These are phyloP conservation scores for Cylindrotheca fusiformis DNA, from an alignment of 108 stramenopile species.

Conservation along the genomic window DNA sequence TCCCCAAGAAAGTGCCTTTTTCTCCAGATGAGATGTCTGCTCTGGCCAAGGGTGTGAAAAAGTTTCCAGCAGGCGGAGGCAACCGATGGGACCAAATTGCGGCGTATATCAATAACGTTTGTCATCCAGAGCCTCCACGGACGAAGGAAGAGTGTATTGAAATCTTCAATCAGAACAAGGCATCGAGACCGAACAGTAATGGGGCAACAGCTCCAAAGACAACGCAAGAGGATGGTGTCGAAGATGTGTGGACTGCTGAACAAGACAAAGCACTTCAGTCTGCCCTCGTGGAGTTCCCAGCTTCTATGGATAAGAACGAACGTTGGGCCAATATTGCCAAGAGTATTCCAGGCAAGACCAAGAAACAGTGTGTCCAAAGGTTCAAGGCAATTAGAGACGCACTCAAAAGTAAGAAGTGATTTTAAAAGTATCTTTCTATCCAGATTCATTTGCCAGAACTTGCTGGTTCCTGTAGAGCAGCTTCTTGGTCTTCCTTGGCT, in stretches of 20 bases:
- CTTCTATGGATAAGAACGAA: slow-evolving; percentile 96
- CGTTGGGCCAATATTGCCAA: slow-evolving; percentile 92
- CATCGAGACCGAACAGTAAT: slow-evolving; percentile 15
- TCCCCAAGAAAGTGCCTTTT: slow-evolving; percentile 65
- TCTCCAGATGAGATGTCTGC: slow-evolving; percentile 87
- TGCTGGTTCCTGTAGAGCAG: slow-evolving; percentile 1
- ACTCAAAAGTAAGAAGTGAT: slow-evolving; percentile 61
- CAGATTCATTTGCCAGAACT: too few species aligned
- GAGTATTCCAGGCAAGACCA: slow-evolving; percentile 85
- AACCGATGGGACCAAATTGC: slow-evolving; percentile 95
- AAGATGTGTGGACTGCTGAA: slow-evolving; percentile 79
- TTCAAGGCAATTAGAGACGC: slow-evolving; percentile 93
- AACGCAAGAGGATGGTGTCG: slow-evolving; percentile 1
- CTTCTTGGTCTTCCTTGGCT: slow-evolving; percentile 49
- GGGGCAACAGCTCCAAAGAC: neutral
- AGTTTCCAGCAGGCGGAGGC: slow-evolving; percentile 91
- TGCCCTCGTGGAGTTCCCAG: slow-evolving; percentile 79
- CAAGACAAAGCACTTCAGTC: slow-evolving; percentile 91
- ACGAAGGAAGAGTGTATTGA: slow-evolving; percentile 95
- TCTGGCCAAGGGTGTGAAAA: slow-evolving; percentile 92
- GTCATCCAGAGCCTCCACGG: slow-evolving; percentile 68
- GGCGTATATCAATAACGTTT: slow-evolving; percentile 84
- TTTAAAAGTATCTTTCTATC: too few species aligned
- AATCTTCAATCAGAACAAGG: slow-evolving; percentile 72
- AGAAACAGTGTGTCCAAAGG: slow-evolving; percentile 94